Percentiles rank a stretch among this genome's conserved stretches.
These are phyloP conservation scores for Talaromyces trachyspermus DNA, from an alignment of 495 filamentous ascomycete species.

Conservation along the genomic window DNA sequence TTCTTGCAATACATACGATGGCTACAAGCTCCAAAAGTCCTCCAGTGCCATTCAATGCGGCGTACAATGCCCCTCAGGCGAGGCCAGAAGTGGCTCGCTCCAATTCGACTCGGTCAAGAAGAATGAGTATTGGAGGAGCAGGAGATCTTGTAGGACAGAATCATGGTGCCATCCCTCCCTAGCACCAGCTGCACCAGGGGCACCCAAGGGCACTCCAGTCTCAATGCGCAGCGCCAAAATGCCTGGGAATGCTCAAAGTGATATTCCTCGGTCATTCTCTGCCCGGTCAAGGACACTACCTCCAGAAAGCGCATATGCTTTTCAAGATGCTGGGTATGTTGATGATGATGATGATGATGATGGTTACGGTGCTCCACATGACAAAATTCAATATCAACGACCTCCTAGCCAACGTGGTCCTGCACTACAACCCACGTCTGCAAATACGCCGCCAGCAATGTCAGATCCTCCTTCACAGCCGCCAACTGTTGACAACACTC, in stretches of 20 bases:
- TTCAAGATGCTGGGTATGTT: background rate
- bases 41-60: background rate
- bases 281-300: conserved; percentile 13
- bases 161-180: background rate
- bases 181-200: conserved; percentile 49
- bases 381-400: background rate
- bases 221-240: conserved; percentile 35
- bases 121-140: background rate
- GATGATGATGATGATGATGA: background rate
- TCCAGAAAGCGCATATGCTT: conserved; percentile 1
- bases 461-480: background rate
- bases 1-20: too few relatives aligned
- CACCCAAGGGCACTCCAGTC: conserved; percentile 49
- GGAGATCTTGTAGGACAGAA: background rate
- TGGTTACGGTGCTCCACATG: background rate
- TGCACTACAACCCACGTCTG: background rate
- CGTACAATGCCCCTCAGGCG: background rate
- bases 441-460: background rate
- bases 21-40: background rate
- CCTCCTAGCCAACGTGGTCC: background rate
- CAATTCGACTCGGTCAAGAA: background rate
- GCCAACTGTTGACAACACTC: background rate
- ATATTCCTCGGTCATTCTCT: conserved; percentile 14
- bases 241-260: conserved; percentile 3
- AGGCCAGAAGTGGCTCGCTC: conserved; percentile 3